A percentile compares a stretch with the other conserved stretches of the same genome.
These are phyloP conservation scores for Amyloporia xantha DNA, from an alignment of 768 basidiomycete genomes.

Conservation along the genomic window DNA sequence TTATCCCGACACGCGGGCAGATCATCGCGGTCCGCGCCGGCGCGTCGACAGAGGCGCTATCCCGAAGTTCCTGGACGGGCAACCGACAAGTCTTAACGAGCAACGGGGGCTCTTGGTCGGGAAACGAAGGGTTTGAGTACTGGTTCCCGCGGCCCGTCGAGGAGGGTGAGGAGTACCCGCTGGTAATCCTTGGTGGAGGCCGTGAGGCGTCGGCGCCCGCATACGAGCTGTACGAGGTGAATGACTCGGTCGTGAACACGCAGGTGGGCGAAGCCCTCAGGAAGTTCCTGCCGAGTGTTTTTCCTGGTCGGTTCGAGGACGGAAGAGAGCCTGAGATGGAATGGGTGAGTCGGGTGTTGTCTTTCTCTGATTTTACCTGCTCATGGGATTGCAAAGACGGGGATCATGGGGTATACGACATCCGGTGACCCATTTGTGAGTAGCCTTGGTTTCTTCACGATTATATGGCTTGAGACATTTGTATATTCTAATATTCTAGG, in stretches of 20 bases:
- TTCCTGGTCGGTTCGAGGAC: conserved; percentile 45
- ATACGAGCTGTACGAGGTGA: conserved; percentile 46
- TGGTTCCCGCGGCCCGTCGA: conserved; percentile 70
- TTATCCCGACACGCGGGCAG: conserved; percentile 73
- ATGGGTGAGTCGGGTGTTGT: conserved; percentile 51
- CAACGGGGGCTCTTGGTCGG: too few species aligned
- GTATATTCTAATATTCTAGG: too few species aligned
- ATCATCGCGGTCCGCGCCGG: conserved; percentile 41
- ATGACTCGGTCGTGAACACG: conserved; percentile 51
- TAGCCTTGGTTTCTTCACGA: too few species aligned
- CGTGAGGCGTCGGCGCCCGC: conserved; percentile 36
- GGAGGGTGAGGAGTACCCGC: conserved; percentile 32
- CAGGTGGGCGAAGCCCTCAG: conserved; percentile 43
- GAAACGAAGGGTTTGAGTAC: conserved; percentile 55
- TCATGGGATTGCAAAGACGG: conserved; percentile 49
- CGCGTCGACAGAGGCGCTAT: conserved; percentile 33
- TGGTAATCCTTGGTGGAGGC: conserved; percentile 71
- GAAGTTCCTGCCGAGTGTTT: conserved; percentile 53
- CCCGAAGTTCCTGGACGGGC: conserved; percentile 29
- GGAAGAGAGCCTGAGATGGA: conserved; percentile 62
- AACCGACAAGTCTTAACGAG: too few species aligned
- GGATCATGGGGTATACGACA: conserved; percentile 73
- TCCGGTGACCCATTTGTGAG: conserved; percentile 62
- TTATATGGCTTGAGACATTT: too few species aligned
- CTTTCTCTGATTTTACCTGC: not conserved